Percentiles rank a stretch among this genome's conserved stretches.
Conservation (phyloP, 2,329 filamentous ascomycete genomes). For the Claviceps paspali region DNA sequence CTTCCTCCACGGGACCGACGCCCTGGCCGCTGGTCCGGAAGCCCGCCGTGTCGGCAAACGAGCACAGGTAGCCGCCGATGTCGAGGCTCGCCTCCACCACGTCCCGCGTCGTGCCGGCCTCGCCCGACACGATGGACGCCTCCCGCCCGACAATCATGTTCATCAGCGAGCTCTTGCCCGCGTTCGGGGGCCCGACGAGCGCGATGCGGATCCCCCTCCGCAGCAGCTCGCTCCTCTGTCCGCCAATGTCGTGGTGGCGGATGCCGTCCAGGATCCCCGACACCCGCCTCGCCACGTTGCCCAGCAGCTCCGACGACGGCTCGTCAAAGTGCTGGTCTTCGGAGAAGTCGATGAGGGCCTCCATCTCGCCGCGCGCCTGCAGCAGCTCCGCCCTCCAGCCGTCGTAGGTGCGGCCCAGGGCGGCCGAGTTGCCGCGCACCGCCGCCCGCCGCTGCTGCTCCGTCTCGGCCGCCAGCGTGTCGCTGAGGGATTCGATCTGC, state of each 20-base stretch:
- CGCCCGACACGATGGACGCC: conserved; percentile 84
- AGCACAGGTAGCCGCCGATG: conserved; percentile 76
- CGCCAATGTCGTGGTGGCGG: conserved; percentile 55
- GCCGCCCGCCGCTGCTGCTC: conserved; percentile 86
- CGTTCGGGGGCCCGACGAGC: conserved; percentile 81
- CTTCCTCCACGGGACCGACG: conserved; percentile 66
- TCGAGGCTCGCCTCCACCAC: conserved; percentile 87
- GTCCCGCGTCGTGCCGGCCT: conserved; percentile 88
- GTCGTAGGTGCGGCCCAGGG: conserved; percentile 64
- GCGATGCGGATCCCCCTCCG: conserved; percentile 75
- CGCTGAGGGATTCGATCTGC: conserved; percentile 57
- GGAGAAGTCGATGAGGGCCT: conserved; percentile 91
- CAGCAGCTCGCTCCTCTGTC: conserved; percentile 68
- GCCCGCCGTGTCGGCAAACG: conserved; percentile 91
- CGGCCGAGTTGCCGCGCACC: conserved; percentile 58
- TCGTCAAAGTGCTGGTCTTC: conserved; percentile 97
- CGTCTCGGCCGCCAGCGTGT: conserved; percentile 55
- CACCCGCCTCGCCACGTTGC: conserved; percentile 53
- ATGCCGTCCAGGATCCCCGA: conserved; percentile 46
- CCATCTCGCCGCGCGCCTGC: conserved; percentile 74
- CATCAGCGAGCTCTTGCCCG: conserved; percentile 85
- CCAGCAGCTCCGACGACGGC: conserved; percentile 55
- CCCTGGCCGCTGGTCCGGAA: conserved; percentile 38
- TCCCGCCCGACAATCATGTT: conserved; percentile 83
- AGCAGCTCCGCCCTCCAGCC: conserved; percentile 64